Evolutionary conservation across 73 alveolate species (phyloP).

Genomic region (Paramecium sonneborni): DNA sequence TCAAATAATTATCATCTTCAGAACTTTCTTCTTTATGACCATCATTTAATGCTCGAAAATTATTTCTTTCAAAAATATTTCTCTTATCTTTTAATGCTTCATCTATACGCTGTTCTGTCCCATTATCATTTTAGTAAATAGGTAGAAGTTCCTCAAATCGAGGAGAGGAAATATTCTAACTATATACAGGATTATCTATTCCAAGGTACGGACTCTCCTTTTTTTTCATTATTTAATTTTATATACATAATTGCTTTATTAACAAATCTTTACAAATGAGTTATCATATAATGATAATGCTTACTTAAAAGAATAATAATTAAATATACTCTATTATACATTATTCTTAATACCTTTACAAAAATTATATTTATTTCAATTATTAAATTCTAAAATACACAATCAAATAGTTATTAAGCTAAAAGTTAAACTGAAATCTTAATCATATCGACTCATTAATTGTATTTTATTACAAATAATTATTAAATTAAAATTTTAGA

Average conservation of each 20-base stretch:
- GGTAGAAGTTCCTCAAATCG: background rate
- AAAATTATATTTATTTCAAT: background rate
- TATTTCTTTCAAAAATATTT: conserved; percentile 4
- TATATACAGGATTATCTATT: background rate
- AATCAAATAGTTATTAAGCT: too few relatives aligned
- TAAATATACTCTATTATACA: background rate
- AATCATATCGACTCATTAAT: background rate
- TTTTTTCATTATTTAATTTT: background rate
- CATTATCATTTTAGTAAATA: background rate
- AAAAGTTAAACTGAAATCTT: too few relatives aligned
- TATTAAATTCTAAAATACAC: too few relatives aligned
- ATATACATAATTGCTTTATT: background rate
- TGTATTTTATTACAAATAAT: too few relatives aligned
- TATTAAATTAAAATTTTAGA: too few relatives aligned
- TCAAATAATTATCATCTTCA: background rate
- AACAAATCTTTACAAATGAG: background rate
- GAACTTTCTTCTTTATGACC: background rate
- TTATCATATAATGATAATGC: background rate
- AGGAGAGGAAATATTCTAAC: background rate
- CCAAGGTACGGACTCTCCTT: background rate
- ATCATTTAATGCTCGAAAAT: background rate
- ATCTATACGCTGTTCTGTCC: background rate
- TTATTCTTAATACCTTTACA: background rate
- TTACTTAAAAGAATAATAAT: background rate
- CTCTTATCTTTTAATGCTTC: background rate